Conservation (phyloP, 164 flowering plant genomes). For the Vitis labrusca region DNA sequence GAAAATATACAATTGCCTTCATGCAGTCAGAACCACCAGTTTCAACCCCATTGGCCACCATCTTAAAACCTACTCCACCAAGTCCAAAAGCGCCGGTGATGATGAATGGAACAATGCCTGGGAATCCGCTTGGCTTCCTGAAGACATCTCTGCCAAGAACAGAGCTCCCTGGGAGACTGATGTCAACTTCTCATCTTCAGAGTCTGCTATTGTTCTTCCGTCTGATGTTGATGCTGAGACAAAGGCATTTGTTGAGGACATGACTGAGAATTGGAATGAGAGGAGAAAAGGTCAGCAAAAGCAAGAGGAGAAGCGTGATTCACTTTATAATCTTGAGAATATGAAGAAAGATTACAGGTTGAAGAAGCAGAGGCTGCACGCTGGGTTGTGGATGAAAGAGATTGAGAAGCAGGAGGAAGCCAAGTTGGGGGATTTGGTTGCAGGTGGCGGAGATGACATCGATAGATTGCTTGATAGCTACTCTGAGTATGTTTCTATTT, state of each 20-base stretch:
- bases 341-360: slow-evolving; percentile 82
- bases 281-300: slow-evolving; percentile 34
- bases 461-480: slow-evolving; percentile 82
- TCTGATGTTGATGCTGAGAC: slow-evolving; percentile 69
- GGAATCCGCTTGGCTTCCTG: slow-evolving; percentile 97
- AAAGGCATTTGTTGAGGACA: slow-evolving; percentile 89
- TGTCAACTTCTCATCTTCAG: slow-evolving; percentile 49
- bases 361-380: slow-evolving; percentile 92
- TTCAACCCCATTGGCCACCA: slow-evolving; percentile 6
- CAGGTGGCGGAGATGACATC: slow-evolving; percentile 62
- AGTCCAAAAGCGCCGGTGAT: slow-evolving; percentile 26
- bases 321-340: slow-evolving; percentile 68
- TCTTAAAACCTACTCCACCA: slow-evolving; percentile 10
- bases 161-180: slow-evolving; percentile 90
- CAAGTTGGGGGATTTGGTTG: slow-evolving; percentile 45
- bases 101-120: slow-evolving; percentile 96
- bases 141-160: slow-evolving; percentile 50
- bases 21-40: not conserved
- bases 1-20: not conserved
- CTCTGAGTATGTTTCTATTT: slow-evolving; percentile 62
- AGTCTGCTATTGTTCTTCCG: slow-evolving; percentile 18
- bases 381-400: slow-evolving; percentile 92
- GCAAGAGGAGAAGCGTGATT: slow-evolving; percentile 14
- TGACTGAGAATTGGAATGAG: slow-evolving; percentile 90
- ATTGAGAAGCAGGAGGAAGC: slow-evolving; percentile 90